Base-by-base conservation (phyloP, 768 basidiomycete species). In the Pisolithus tinctorius region DNA sequence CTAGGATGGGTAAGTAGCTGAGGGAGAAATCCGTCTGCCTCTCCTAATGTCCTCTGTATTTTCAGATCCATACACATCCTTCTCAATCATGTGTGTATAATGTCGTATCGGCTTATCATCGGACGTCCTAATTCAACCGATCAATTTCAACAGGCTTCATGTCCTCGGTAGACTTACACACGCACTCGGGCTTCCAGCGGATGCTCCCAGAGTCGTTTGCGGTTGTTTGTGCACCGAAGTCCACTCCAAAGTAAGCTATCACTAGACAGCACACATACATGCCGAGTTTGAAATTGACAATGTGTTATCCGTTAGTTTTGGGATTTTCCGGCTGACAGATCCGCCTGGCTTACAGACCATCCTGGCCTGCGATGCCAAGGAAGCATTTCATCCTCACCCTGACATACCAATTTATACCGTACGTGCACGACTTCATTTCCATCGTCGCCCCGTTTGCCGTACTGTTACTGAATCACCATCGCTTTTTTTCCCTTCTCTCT, bases 131-230 rank as follows among this genome's bases (percentile, higher is more conserved):
- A 42, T 50, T 4, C 31, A 51, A 39, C 55, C 59, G 36, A 54
- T 40, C 6, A 40, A 27, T 42, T 43, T 23, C 29, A 31, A 39
- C 52, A 86, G 83, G 83, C 67, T 96, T 96, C 71, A 92, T 95
- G 88, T 93, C 92, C 6, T 94, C 92, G 7, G 84, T 94, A 16
- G 93, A 95, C 65, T 67, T 96, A 20, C 93, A 96, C 59, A 94
- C 92, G 3, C 93, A 94, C 65, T 83, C 88, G 1, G 85, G 80
- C 7, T 96, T 93, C 69, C 93, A 95, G 59, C 67, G 80, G 34
- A 93, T 92, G 84, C 77, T 96, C 4, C 88, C 87, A 0, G 93
- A 96, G 63, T 92, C 89, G 0, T 89, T 95, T 63, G 93, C 93
- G 0, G 88, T 95, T 37, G 93, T 96, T 14, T 93, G 90, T 60